Conservation (phyloP, 1,284 basidiomycete genomes). For the Golubevia pallescens region DNA sequence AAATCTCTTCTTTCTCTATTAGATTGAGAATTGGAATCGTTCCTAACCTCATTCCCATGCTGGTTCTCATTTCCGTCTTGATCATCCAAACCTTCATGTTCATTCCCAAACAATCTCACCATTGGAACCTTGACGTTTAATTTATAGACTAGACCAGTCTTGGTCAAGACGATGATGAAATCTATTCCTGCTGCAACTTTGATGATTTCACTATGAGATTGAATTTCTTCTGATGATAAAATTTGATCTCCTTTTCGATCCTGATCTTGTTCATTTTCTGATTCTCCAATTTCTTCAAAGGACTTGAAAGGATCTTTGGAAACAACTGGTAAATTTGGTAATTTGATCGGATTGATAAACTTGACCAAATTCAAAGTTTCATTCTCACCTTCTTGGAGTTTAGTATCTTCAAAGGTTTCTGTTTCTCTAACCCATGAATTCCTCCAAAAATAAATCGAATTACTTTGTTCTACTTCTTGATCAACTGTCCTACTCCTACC, state of each 20-base stretch:
- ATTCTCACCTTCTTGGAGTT: too few species aligned
- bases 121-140: constrained; percentile 17
- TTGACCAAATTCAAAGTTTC: too few species aligned
- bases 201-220: constrained; percentile 1
- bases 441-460: background rate
- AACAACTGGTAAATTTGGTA: background rate
- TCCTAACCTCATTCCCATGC: too few species aligned
- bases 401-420: too few species aligned
- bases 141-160: constrained; percentile 20
- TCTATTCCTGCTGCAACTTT: constrained; percentile 37
- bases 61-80: background rate
- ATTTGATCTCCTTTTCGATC: background rate
- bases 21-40: background rate
- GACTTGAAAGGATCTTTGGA: background rate
- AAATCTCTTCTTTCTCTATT: constrained; percentile 12
- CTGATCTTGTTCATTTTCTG: background rate
- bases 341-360: too few species aligned
- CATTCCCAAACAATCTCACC: background rate
- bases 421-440: too few species aligned
- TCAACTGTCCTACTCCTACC: background rate
- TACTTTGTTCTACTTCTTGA: background rate
- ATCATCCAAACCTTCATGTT: background rate
- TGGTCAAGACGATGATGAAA: constrained; percentile 34
- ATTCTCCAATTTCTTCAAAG: background rate
- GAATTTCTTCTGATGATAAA: background rate